phyloP scores from a whole-genome alignment of 2,329 filamentous ascomycete species.

The Cytospora leucostoma region DNA sequence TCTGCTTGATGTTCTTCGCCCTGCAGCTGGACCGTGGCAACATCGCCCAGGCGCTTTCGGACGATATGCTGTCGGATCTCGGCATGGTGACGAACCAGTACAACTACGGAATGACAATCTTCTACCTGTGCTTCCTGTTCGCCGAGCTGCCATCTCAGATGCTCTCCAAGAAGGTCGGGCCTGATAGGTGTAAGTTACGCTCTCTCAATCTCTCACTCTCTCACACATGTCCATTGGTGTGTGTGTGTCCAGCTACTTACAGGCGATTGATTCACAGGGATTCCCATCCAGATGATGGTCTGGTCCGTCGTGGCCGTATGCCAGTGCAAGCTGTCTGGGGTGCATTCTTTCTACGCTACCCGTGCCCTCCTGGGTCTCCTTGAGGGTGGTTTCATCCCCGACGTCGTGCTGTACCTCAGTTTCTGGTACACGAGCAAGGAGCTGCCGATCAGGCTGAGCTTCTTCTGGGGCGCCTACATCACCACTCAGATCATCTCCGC shows the following conservation, averaged over 20 bases:
- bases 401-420: conserved; percentile 62
- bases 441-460: conserved; percentile 63
- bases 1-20: conserved; percentile 40
- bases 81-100: conserved; percentile 45
- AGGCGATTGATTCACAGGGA: conserved; percentile 29
- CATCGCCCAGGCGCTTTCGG: conserved; percentile 39
- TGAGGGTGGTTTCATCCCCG: conserved; percentile 44
- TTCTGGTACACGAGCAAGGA: conserved; percentile 72
- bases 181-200: conserved; percentile 31
- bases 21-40: conserved; percentile 42
- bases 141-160: conserved; percentile 58
- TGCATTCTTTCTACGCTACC: conserved; percentile 43
- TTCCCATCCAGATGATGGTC: conserved; percentile 47
- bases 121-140: conserved; percentile 49
- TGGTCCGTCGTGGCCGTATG: conserved; percentile 40
- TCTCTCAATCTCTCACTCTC: conserved; percentile 40
- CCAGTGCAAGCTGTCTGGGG: conserved; percentile 47
- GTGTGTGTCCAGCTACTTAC: conserved; percentile 51
- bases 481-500: conserved; percentile 52
- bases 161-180: conserved; percentile 52
- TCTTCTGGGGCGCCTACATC: conserved; percentile 66
- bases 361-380: conserved; percentile 46
- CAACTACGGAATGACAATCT: conserved; percentile 53
- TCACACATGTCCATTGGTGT: no score
- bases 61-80: conserved; percentile 36